Evolutionary conservation across 2,329 filamentous ascomycete species (phyloP).

Genomic region (Neofusicoccum umdonicola): DNA sequence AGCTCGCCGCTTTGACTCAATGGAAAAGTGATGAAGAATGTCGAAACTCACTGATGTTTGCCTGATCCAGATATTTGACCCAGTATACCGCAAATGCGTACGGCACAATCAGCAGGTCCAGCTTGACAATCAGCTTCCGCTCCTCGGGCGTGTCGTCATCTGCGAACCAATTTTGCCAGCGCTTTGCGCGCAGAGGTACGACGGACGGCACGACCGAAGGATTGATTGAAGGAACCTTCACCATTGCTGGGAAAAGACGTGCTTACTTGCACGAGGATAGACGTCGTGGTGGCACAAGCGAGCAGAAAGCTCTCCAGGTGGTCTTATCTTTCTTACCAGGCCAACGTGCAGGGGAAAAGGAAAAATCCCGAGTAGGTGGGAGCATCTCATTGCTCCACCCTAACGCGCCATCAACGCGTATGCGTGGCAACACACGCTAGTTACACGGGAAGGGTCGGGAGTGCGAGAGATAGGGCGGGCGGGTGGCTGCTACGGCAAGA

Average conservation of each 20-base stretch:
- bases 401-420: neutral
- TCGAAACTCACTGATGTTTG: constrained; percentile 50
- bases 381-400: constrained; percentile 11
- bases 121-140: constrained; percentile 52
- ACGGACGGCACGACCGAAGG: neutral
- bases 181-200: neutral
- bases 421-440: neutral
- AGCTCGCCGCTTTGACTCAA: neutral
- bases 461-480: neutral
- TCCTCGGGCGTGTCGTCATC: constrained; percentile 50
- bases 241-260: neutral
- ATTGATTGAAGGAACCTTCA: neutral
- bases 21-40: too few species aligned
- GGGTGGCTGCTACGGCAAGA: neutral
- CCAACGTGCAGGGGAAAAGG: neutral
- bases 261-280: neutral
- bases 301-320: neutral
- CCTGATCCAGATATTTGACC: constrained; percentile 57
- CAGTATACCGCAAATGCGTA: constrained; percentile 58
- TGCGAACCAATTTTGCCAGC: constrained; percentile 25
- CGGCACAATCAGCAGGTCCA: constrained; percentile 56
- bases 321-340: neutral
- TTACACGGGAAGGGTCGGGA: neutral
- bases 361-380: neutral
- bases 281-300: neutral